Conservation (phyloP, 2,329 filamentous ascomycete genomes). For the Venturia oleaginea region DNA sequence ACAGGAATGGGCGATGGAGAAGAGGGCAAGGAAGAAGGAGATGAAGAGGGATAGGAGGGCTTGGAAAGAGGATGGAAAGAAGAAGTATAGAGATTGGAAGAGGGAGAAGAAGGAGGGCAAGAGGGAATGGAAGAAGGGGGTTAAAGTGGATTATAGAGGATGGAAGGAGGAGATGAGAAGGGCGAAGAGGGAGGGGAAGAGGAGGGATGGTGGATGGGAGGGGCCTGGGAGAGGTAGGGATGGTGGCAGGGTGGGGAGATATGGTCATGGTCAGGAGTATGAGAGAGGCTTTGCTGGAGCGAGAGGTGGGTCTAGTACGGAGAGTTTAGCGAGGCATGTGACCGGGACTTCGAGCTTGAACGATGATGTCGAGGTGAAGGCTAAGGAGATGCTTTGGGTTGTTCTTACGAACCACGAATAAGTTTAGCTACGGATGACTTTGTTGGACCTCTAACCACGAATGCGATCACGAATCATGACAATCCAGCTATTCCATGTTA, state of each 20-base stretch:
- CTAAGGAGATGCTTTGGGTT: conserved; percentile 11
- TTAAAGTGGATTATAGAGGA: background rate
- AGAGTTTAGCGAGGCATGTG: background rate
- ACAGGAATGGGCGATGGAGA: background rate
- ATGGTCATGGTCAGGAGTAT: background rate
- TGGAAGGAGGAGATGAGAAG: conserved; percentile 1
- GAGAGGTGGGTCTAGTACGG: background rate
- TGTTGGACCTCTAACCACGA: no score
- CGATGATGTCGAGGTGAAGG: conserved; percentile 4
- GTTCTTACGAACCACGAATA: conserved; percentile 4
- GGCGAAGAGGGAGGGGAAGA: conserved; percentile 12
- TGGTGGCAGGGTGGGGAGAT: background rate
- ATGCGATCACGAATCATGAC: no score
- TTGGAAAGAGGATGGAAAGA: conserved; percentile 4
- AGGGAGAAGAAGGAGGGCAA: background rate
- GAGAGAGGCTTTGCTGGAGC: background rate
- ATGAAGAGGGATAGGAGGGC: background rate
- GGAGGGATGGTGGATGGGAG: background rate
- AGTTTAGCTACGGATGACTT: no score
- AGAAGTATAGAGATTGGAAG: background rate
- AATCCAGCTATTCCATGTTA: no score
- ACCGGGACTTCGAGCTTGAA: background rate
- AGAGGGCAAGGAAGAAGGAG: conserved; percentile 1
- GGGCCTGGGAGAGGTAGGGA: background rate
- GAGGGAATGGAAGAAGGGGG: background rate